phyloP scores from a whole-genome alignment of 108 stramenopile genomes.

The Skeletonema grethae region DNA sequence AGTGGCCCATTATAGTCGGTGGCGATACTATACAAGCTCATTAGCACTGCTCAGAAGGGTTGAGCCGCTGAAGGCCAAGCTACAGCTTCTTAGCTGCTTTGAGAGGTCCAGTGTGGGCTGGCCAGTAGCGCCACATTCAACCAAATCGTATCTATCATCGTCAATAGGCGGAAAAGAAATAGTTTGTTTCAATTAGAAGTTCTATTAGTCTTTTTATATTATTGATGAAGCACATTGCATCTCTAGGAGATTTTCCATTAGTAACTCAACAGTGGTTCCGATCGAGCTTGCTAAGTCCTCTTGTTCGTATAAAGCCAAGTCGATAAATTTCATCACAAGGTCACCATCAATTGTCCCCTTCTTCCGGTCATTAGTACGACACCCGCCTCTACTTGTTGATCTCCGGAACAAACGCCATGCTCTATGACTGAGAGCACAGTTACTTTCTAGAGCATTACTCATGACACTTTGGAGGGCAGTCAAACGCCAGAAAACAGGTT shows the following conservation, averaged over 20 bases:
- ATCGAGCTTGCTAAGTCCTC: conserved; percentile 94
- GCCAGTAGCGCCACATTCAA: too few species aligned
- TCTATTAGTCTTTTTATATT: neutral
- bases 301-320: conserved; percentile 81
- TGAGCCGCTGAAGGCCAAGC: too few species aligned
- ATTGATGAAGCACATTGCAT: conserved; percentile 56
- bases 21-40: too few species aligned
- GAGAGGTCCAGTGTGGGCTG: too few species aligned
- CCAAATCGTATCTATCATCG: too few species aligned
- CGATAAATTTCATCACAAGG: conserved; percentile 78
- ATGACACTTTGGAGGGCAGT: conserved; percentile 91
- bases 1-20: too few species aligned
- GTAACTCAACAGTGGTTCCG: conserved; percentile 90
- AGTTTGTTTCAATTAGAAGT: too few species aligned
- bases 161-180: too few species aligned
- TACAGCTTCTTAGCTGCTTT: too few species aligned
- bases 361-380: conserved; percentile 78
- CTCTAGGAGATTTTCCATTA: conserved; percentile 91
- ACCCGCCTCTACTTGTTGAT: conserved; percentile 76
- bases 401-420: conserved; percentile 84
- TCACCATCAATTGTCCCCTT: conserved; percentile 94
- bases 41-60: too few species aligned
- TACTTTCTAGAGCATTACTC: conserved; percentile 87
- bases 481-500: conserved; percentile 87
- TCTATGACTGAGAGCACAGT: conserved; percentile 79